These are phyloP conservation scores for Neurospora sp. DNA, from an alignment of 2,329 filamentous ascomycete genomes.

Conservation along the genomic window DNA sequence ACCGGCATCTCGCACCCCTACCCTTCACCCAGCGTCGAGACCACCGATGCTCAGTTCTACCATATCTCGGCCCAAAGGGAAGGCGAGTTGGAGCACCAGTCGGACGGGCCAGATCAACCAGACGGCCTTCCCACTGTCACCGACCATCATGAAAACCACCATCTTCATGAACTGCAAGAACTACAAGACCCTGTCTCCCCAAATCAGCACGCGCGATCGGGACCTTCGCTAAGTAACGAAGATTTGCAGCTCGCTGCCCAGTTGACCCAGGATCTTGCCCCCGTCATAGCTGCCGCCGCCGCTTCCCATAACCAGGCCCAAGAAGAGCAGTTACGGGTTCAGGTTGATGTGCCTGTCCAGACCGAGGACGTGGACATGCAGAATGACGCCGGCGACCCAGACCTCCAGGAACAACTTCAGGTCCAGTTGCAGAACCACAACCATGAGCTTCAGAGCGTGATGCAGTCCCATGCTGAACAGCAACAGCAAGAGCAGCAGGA, in stretches of 20 bases:
- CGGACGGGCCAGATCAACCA: slow-evolving; percentile 19
- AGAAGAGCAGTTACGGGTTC: slow-evolving; percentile 16
- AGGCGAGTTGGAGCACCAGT: slow-evolving; percentile 14
- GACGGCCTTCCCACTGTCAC: slow-evolving; percentile 7
- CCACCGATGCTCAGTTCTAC: slow-evolving; percentile 36
- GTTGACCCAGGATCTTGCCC: slow-evolving; percentile 43
- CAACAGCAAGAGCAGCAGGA: slow-evolving; percentile 22
- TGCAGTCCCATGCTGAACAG: slow-evolving; percentile 1
- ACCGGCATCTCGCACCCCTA: slow-evolving; percentile 28
- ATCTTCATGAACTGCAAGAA: slow-evolving; percentile 18
- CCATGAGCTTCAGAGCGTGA: slow-evolving; percentile 18
- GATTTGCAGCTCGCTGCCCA: slow-evolving; percentile 51
- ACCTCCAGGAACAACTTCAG: slow-evolving; percentile 17
- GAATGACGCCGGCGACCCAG: slow-evolving; percentile 11
- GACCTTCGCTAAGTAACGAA: slow-evolving; percentile 34
- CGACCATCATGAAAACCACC: slow-evolving; percentile 16
- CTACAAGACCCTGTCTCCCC: slow-evolving; percentile 26
- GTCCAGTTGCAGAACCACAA: slow-evolving; percentile 18
- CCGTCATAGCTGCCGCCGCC: slow-evolving; percentile 38
- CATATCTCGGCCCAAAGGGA: slow-evolving; percentile 24
- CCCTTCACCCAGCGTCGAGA: slow-evolving; percentile 36
- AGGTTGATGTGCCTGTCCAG: slow-evolving; percentile 15
- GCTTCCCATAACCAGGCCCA: slow-evolving; percentile 23
- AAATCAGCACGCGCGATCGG: slow-evolving; percentile 32
- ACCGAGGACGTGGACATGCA: slow-evolving; percentile 18